Evolutionary conservation across 2,329 filamentous ascomycete genomes (phyloP), one percentile per base, ranked within the genome.

Genomic region (Diaporthe nobilis): DNA sequence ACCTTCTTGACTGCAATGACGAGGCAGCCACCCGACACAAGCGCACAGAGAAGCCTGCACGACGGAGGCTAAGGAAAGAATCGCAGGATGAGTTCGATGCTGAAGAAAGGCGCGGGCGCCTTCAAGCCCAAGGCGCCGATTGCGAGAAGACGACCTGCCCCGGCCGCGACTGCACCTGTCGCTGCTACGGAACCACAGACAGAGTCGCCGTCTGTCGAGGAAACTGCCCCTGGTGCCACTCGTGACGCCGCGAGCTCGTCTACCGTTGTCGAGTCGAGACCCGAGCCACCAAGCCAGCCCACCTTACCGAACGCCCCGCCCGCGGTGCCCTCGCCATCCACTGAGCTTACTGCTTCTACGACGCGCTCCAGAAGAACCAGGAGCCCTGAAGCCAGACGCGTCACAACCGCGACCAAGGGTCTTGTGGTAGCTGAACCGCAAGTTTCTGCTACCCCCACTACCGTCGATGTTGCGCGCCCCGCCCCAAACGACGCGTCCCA

Each of bases 61-160:
- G 72, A 76, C 75, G 75, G 75, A 74, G 75, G 75, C 55, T 76
- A 68, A 63, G 44, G 20, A 25, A 55, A 65, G 31, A 42, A 65
- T 15, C n/a, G 75, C 85, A 87, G 85, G 79, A 93, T 94, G 87
- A 91, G 89, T 85, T 90, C 88, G 76, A 93, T 93, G 85, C 88
- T 93, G 83, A 94, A 94, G 85, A 94, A 94, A 84, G 88, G 88
- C 79, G 85, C 88, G 75, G 87, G 76, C 39, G 76, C 87, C 85
- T 94, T 95, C 85, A 94, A 94, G 82, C 93, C 93, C 60, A 95
- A 94, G 85, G 90, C 90, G 78, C 90, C 90, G 44, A 82, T 85
- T 47, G 86, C 88, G 78, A 90, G 92, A 81, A 87, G 88, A 77
- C 86, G 87, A 78, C 84, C 86, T 73, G 82, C 85, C 82, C 75